Evolutionary conservation across 192 early-diverging fungal species (phyloP), one percentile per base, ranked within the genome.

Genomic region (Coemansia sp.): DNA sequence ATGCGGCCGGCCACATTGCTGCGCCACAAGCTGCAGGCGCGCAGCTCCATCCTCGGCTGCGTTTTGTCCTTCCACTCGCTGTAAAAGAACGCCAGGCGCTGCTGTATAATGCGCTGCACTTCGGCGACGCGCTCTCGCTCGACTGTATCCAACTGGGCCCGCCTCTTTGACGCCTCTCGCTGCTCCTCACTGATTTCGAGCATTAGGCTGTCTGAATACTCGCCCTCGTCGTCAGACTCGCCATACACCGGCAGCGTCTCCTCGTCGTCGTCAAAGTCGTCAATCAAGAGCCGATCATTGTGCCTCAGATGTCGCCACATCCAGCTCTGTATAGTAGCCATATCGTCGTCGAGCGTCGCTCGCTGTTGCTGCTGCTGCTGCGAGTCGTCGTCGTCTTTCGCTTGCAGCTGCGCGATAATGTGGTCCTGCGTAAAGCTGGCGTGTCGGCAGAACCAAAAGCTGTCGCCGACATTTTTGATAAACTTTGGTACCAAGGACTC

Each of bases 211-310:
- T 74, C 80, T 0, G 75, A 74, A 3, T 66, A n/a, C 44, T 57
- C 80, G 8, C 49, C 70, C 6, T 60, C 66, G 6, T 61, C 58
- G 31, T 71, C 58, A 13, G 75, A 81, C 16, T 87, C 84, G 22
- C 87, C 86, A 39, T 84, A 87, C 16, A 72, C 38, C 0, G 84
- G 84, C 29, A 88, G 65, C 1, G 75, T 70, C 7, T 60, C 22
- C 43, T 84, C 71, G 0, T 62, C 74, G 3, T 38, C 69, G 0
- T 34, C 29, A 10, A 39, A 36, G 6, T 61, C 29, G 9, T 16
- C 58, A 13, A 58, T 24, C 6, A 69, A 15, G 10, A 62, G 43
- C 5, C n/a, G 3, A 3, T 53, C 65, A 55, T 46, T 46, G 29
- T 13, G 16, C 5, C 12, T 6, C 18, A 64, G 36, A 39, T 46